Evolutionary conservation across 148 eudicot species (phyloP).

Genomic region (Euryodendron excelsum): DNA sequence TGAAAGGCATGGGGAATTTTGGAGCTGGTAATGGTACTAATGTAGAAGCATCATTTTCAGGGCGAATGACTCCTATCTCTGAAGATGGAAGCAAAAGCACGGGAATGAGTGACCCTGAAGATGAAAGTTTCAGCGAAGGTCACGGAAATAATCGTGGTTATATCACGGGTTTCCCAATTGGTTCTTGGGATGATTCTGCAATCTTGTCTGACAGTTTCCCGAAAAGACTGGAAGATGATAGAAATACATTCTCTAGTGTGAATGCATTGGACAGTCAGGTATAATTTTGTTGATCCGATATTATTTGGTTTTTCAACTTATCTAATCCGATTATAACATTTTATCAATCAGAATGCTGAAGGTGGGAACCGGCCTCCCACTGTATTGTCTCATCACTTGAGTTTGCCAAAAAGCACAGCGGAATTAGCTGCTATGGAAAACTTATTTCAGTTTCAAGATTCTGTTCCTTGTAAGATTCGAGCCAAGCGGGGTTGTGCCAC

Average conservation of each 20-base stretch:
- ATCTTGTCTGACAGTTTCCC: constrained; percentile 53
- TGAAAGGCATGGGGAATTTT: constrained; percentile 44
- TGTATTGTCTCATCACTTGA: constrained; percentile 62
- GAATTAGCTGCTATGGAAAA: constrained; percentile 61
- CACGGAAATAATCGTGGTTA: constrained; percentile 26
- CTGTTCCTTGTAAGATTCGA: constrained; percentile 66
- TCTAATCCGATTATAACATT: constrained; percentile 18
- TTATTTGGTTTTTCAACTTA: not conserved
- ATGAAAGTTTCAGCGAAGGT: constrained; percentile 22
- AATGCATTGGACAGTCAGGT: constrained; percentile 64
- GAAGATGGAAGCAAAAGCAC: constrained; percentile 40
- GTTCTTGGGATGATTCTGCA: constrained; percentile 73
- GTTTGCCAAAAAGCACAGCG: constrained; percentile 56
- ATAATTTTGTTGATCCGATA: not conserved
- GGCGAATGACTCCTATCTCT: constrained; percentile 35
- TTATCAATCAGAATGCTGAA: constrained; percentile 41
- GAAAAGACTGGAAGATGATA: constrained; percentile 37
- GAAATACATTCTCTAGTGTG: constrained; percentile 34
- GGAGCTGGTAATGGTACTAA: constrained; percentile 33
- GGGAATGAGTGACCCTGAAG: constrained; percentile 24
- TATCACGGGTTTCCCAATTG: constrained; percentile 33
- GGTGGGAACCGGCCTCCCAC: constrained; percentile 34
- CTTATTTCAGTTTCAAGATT: constrained; percentile 54
- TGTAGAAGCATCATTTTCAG: constrained; percentile 38
- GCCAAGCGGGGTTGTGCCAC: constrained; percentile 95